These are phyloP conservation scores for Pseudocercospora fijiensis DNA, from an alignment of 2,329 filamentous ascomycete species.

Conservation along the genomic window DNA sequence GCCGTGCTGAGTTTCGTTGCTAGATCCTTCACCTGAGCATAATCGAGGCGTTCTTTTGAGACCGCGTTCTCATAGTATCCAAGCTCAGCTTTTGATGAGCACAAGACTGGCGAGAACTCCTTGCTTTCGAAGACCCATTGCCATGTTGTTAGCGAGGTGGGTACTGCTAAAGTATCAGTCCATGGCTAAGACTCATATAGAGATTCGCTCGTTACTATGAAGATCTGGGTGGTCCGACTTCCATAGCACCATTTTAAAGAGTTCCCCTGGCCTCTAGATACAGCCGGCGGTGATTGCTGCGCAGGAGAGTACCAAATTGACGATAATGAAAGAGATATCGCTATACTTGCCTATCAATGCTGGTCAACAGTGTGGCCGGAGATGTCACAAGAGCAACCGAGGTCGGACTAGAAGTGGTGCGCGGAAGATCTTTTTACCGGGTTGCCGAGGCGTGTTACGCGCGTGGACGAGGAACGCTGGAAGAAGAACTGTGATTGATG, in stretches of 20 bases:
- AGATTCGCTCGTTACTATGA: slow-evolving; percentile 36
- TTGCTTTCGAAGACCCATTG: slow-evolving; percentile 60
- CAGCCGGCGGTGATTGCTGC: neutral
- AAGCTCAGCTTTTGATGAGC: slow-evolving; percentile 37
- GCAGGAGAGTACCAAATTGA: neutral
- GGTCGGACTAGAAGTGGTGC: neutral
- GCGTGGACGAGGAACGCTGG: no score
- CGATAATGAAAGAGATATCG: neutral
- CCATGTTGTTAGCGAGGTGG: slow-evolving; percentile 56
- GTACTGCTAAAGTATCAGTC: slow-evolving; percentile 44
- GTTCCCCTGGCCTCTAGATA: neutral
- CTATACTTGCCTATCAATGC: neutral
- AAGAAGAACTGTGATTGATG: no score
- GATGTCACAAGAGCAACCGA: neutral
- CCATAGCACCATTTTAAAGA: slow-evolving; percentile 26
- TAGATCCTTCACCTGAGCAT: slow-evolving; percentile 55
- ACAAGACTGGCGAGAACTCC: slow-evolving; percentile 49
- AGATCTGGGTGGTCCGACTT: slow-evolving; percentile 45
- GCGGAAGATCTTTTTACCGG: neutral
- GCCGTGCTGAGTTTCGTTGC: slow-evolving; percentile 60
- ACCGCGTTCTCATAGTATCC: slow-evolving; percentile 58
- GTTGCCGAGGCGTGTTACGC: neutral
- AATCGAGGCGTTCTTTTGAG: slow-evolving; percentile 59
- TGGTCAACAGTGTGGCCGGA: neutral
- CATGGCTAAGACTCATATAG: neutral